Base-by-base conservation (phyloP, 140 eudicot genomes). In the Stevia rebaudiana region DNA sequence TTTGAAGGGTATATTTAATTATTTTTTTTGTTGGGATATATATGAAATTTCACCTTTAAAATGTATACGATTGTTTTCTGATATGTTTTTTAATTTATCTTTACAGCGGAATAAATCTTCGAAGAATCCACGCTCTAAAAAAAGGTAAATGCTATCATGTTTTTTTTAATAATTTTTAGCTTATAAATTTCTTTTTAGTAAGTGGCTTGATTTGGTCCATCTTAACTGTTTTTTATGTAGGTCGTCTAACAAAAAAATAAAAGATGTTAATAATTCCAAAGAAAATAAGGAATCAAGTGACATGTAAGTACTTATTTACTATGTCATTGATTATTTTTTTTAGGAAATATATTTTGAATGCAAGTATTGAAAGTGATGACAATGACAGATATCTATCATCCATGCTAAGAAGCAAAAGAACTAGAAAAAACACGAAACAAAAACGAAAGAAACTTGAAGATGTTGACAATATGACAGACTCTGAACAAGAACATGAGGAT, bases 331-430 rank as follows among this genome's bases (percentile, higher is more conserved):
- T 13, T 46, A 41, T 8, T 17, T 59, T 48, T 36, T 15, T 19
- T 50, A 28, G 59, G 44, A 56, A 41, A 49, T 56, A 23, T 39
- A 71, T 69, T 55, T 55, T 39, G 48, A 69, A 31, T 42, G 63
- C 8, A 74, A 30, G 33, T 79, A 44, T 47, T 56, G 35, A 58
- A 60, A 60, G 71, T 40, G 30, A 63, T 73, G 44, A 39, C 83
- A 84, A 61, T 74, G 48, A 55, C 91, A 84, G 96, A 58, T 77
- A 83, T 74, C 68, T 76, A 23, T 42, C 85, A 28, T 73, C 87
- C 42, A 80, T 67, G 75, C 76, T 52, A 53, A 84, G 79, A 79
- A 69, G 85, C 56, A 84, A 87, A 65, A 75, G 87, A 72, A 73
- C 91, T 21, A 73, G 81, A 72, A 80, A 84, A 70, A 84, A 73